Evolutionary conservation across 495 filamentous ascomycete genomes (phyloP).

Genomic region (Penicillium antarcticum): DNA sequence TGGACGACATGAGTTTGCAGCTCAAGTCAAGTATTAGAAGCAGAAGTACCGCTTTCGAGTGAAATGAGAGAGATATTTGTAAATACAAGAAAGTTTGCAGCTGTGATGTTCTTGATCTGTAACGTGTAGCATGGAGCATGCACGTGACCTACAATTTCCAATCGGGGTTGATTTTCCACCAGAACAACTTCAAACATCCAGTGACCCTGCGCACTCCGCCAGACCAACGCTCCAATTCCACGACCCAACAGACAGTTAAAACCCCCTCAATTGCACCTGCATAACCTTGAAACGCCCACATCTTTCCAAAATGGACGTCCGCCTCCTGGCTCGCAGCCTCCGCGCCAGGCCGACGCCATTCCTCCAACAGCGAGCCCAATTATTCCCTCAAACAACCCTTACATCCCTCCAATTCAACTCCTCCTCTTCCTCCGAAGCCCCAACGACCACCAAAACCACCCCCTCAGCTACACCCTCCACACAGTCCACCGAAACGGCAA

Average conservation of each 20-base stretch:
- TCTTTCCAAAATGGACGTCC: constrained; percentile 32
- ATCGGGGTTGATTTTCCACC: constrained; percentile 16
- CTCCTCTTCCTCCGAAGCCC: constrained; percentile 13
- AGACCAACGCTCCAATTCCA: not conserved
- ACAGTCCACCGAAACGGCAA: not conserved
- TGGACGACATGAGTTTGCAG: constrained; percentile 45
- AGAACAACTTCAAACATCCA: constrained; percentile 7
- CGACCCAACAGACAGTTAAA: not conserved
- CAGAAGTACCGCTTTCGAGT: constrained; percentile 9
- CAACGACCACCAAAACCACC: not conserved
- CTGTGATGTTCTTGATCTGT: not conserved
- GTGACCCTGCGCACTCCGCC: not conserved
- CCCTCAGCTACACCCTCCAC: constrained; percentile 4
- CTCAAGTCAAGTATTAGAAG: constrained; percentile 6
- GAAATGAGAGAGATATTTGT: not conserved
- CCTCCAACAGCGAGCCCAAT: constrained; percentile 18
- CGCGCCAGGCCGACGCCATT: constrained; percentile 31
- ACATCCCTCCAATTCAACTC: constrained; percentile 26
- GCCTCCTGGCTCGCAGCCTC: constrained; percentile 33
- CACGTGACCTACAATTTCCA: constrained; percentile 28
- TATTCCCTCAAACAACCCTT: constrained; percentile 14
- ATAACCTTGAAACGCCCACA: not conserved
- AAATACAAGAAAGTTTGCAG: not conserved
- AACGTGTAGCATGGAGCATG: not conserved
- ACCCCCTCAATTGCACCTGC: constrained; percentile 1